Evolutionary conservation across 352 stramenopile genomes (phyloP).

Genomic region (Phytophthora niederhauseri): DNA sequence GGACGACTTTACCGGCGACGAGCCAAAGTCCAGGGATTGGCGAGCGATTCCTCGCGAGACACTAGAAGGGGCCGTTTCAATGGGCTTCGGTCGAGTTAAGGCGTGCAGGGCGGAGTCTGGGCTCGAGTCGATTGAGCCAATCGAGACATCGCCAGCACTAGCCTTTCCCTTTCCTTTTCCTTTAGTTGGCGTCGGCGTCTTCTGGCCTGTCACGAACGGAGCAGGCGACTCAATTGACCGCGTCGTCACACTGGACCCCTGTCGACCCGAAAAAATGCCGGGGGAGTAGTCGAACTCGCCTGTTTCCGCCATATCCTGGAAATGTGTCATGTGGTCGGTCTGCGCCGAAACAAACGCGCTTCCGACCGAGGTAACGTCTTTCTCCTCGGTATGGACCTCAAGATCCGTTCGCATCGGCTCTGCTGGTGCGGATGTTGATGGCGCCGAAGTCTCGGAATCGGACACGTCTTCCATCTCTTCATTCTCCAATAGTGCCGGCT

Average conservation of each 20-base stretch:
- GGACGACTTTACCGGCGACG: slow-evolving; percentile 34
- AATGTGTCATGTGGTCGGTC: slow-evolving; percentile 32
- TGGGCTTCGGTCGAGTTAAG: slow-evolving; percentile 49
- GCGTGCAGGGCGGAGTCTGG: slow-evolving; percentile 37
- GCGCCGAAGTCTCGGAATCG: slow-evolving; percentile 14
- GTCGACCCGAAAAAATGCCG: slow-evolving; percentile 71
- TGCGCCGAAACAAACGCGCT: slow-evolving; percentile 28
- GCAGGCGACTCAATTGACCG: slow-evolving; percentile 24
- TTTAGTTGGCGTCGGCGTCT: slow-evolving; percentile 30
- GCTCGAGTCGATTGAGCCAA: slow-evolving; percentile 59
- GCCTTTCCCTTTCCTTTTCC: slow-evolving; percentile 22
- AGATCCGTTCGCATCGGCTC: slow-evolving; percentile 6
- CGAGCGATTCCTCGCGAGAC: slow-evolving; percentile 35
- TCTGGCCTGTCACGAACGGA: slow-evolving; percentile 5
- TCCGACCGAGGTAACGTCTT: slow-evolving; percentile 7
- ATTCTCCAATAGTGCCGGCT: slow-evolving; percentile 38
- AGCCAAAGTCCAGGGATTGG: slow-evolving; percentile 58
- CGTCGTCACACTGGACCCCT: slow-evolving; percentile 41
- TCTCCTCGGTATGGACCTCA: slow-evolving; percentile 14
- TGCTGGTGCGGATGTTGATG: slow-evolving; percentile 9
- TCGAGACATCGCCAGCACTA: slow-evolving; percentile 26
- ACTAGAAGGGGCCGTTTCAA: slow-evolving; percentile 19
- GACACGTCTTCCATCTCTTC: slow-evolving; percentile 51
- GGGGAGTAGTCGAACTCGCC: slow-evolving; percentile 56
- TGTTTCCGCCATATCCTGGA: slow-evolving; percentile 30